These are phyloP conservation scores for Yamadazyma takamatsuzukensis DNA, from an alignment of 805 yeast genomes.

Conservation along the genomic window DNA sequence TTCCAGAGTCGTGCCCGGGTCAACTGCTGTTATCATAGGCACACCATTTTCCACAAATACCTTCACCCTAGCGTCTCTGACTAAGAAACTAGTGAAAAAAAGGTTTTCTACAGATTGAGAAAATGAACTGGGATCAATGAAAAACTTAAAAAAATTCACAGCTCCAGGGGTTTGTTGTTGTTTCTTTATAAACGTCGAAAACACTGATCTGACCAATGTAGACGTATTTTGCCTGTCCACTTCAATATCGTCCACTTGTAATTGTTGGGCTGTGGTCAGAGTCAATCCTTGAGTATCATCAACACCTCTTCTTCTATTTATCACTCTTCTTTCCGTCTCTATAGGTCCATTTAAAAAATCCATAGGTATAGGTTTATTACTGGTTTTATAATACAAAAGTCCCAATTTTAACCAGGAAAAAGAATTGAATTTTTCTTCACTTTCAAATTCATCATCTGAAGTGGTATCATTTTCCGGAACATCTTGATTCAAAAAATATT, in stretches of 20 bases:
- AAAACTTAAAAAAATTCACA: constrained; percentile 60
- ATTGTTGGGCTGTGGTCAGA: constrained; percentile 52
- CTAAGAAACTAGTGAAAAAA: constrained; percentile 76
- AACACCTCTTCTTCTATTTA: constrained; percentile 26
- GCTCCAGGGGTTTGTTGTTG: constrained; percentile 22
- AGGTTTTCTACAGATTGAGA: constrained; percentile 79
- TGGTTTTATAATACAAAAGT: constrained; percentile 42
- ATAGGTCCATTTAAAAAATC: constrained; percentile 74
- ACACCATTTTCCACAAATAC: constrained; percentile 37
- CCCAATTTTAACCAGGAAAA: constrained; percentile 64
- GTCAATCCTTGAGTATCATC: constrained; percentile 41
- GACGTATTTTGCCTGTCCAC: constrained; percentile 61
- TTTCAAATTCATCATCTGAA: constrained; percentile 5
- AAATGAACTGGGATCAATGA: constrained; percentile 74
- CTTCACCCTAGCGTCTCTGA: constrained; percentile 64
- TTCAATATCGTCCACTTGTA: constrained; percentile 49
- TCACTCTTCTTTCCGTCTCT: constrained; percentile 52
- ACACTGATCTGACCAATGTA: constrained; percentile 56
- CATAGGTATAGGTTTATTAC: constrained; percentile 45
- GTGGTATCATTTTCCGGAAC: constrained; percentile 8
- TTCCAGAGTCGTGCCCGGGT: constrained; percentile 11
- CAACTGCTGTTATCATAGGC: constrained; percentile 34
- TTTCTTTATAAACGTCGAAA: constrained; percentile 28
- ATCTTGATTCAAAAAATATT: constrained; percentile 20
- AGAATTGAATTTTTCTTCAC: constrained; percentile 32